These are phyloP conservation scores for Penicillium sp. DNA, from an alignment of 2,329 filamentous ascomycete species.

Conservation along the genomic window DNA sequence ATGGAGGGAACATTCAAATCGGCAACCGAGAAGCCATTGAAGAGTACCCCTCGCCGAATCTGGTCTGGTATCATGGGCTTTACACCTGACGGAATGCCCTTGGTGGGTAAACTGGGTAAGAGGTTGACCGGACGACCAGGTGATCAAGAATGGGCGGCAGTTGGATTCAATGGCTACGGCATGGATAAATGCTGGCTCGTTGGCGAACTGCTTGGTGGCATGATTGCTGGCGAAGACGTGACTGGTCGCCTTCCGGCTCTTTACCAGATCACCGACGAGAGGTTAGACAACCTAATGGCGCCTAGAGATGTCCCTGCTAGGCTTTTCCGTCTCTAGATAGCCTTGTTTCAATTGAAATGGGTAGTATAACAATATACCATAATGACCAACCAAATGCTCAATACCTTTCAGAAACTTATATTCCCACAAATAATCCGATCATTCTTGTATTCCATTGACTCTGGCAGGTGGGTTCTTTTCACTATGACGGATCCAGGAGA, in stretches of 20 bases:
- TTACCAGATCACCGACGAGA: conserved; percentile 7
- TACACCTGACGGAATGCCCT: conserved; percentile 6
- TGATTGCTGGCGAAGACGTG: conserved; percentile 6
- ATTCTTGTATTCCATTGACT: neutral
- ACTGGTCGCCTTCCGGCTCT: conserved; percentile 3
- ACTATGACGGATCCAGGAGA: neutral
- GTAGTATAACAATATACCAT: neutral
- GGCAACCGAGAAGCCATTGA: neutral
- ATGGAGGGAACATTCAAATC: conserved; percentile 6
- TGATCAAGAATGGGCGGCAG: conserved; percentile 6
- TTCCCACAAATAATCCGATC: neutral
- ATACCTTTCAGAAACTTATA: neutral
- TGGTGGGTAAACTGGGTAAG: conserved; percentile 2
- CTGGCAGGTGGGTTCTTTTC: neutral
- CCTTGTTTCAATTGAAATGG: too few species aligned
- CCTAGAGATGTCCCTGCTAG: conserved; percentile 7
- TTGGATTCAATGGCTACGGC: conserved; percentile 8
- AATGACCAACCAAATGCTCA: neutral
- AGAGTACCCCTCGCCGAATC: conserved; percentile 1
- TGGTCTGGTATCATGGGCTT: conserved; percentile 13
- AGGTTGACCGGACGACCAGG: neutral
- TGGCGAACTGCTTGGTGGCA: conserved; percentile 3
- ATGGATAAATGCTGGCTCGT: conserved; percentile 12
- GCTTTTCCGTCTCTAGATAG: neutral
- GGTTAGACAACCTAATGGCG: conserved; percentile 1